Conservation (phyloP, 306 rosid species). For the Pachyrhizus erosus region DNA sequence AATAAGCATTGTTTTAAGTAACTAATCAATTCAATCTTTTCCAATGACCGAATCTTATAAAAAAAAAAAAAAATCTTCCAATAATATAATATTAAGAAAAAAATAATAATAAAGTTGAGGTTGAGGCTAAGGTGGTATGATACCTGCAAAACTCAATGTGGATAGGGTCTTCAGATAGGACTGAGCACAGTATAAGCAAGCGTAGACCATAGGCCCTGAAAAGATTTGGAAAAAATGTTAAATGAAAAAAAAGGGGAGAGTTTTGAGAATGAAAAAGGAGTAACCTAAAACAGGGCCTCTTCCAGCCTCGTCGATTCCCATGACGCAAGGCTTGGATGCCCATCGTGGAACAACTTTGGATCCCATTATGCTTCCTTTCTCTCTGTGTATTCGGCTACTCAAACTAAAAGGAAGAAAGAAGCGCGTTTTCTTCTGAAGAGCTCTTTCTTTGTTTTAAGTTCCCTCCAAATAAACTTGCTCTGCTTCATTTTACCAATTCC, state of each 20-base stretch:
- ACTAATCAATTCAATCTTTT: not conserved
- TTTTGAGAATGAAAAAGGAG: not conserved
- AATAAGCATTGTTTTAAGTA: not conserved
- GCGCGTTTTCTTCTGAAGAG: no score
- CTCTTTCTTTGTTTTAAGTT: no score
- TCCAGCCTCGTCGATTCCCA: constrained; percentile 99
- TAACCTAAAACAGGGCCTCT: constrained; percentile 94
- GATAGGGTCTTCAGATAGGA: constrained; percentile 77
- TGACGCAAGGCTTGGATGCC: constrained; percentile 76
- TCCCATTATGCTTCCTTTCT: constrained; percentile 46
- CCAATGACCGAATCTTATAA: not conserved
- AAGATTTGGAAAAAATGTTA: not conserved
- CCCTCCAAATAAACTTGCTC: no score
- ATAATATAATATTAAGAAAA: no score
- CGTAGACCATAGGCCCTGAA: constrained; percentile 91
- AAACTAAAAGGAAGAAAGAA: no score
- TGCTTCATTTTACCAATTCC: no score
- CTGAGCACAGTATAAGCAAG: constrained; percentile 76
- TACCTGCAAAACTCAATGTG: constrained; percentile 85
- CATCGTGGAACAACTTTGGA: constrained; percentile 63
- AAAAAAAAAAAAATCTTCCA: no score
- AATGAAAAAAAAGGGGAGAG: not conserved
- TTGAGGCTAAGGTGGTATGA: not conserved
- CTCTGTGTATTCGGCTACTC: no score
- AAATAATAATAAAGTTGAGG: not conserved